These are phyloP conservation scores for Cyanidiococcus yangmingshanensis DNA, from an alignment of 23 red algal genomes.

Conservation along the genomic window DNA sequence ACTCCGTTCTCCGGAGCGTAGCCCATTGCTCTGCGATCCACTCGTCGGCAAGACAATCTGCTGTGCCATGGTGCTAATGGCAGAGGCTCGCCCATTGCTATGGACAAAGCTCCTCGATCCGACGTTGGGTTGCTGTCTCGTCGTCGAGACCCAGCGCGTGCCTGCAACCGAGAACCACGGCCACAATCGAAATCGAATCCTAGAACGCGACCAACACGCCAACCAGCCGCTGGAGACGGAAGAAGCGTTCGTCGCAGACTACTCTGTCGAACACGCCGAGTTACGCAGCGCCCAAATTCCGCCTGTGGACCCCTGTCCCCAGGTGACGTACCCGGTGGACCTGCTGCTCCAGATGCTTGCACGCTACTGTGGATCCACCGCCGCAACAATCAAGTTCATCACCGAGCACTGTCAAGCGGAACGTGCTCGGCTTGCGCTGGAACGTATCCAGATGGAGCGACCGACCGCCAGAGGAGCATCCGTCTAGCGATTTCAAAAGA, in stretches of 20 bases:
- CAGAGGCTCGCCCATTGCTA: neutral
- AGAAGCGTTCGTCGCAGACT: neutral
- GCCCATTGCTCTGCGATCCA: neutral
- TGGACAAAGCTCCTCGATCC: neutral
- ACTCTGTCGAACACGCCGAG: constrained; percentile 19
- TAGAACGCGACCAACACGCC: neutral
- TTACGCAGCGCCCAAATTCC: neutral
- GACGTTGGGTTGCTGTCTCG: neutral
- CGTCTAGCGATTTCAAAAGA: too few relatives aligned
- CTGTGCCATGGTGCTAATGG: neutral
- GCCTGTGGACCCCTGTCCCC: neutral
- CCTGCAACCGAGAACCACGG: neutral
- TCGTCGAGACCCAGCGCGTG: neutral
- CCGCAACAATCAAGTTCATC: neutral
- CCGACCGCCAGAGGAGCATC: too few relatives aligned
- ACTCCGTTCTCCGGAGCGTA: constrained; percentile 13
- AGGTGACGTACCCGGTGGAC: neutral
- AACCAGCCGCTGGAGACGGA: neutral
- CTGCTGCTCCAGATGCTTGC: neutral
- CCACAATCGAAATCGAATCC: neutral
- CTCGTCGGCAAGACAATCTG: constrained; percentile 10
- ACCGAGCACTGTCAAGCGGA: neutral
- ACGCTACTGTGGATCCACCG: neutral
- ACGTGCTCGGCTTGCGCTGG: neutral
- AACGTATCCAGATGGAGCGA: neutral